phyloP scores from a whole-genome alignment of 2,329 filamentous ascomycete species.

The Fusarium burgessii region DNA sequence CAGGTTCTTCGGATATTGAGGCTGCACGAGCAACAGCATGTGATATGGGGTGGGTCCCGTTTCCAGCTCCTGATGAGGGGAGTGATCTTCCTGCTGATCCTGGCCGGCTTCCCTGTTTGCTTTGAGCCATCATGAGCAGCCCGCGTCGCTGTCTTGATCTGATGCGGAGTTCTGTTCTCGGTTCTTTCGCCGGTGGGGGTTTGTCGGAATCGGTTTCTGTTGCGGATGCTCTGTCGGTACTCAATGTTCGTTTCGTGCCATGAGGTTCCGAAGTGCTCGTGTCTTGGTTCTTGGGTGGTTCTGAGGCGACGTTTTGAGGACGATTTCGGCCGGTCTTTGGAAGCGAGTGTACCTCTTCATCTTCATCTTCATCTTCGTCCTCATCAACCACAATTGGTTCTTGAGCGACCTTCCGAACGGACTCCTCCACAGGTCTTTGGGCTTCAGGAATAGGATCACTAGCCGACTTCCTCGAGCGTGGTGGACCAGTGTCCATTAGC shows the following conservation, averaged over 20 bases:
- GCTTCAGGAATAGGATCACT: background rate
- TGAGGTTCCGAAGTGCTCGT: background rate
- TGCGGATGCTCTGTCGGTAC: background rate
- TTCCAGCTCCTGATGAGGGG: background rate
- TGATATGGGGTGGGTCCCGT: background rate
- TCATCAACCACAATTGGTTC: background rate
- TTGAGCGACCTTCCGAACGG: background rate
- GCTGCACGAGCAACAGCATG: background rate
- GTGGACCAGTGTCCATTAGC: background rate
- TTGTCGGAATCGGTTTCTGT: background rate
- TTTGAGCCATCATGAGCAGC: constrained; percentile 60
- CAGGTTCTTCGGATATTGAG: background rate
- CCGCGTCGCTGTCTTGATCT: constrained; percentile 61
- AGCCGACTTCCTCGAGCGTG: background rate
- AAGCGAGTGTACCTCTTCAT: background rate
- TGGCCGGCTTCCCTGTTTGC: constrained; percentile 21
- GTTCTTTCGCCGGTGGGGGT: constrained; percentile 39
- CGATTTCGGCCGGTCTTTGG: background rate
- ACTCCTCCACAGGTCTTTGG: background rate
- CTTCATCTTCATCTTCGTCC: constrained; percentile 1
- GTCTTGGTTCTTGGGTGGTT: background rate
- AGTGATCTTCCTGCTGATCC: background rate
- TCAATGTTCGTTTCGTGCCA: constrained; percentile 19
- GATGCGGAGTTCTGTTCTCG: constrained; percentile 61
- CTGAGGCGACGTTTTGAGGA: background rate